Evolutionary conservation across 2,329 filamentous ascomycete species (phyloP).

Genomic region (Ophiostoma angusticollis): DNA sequence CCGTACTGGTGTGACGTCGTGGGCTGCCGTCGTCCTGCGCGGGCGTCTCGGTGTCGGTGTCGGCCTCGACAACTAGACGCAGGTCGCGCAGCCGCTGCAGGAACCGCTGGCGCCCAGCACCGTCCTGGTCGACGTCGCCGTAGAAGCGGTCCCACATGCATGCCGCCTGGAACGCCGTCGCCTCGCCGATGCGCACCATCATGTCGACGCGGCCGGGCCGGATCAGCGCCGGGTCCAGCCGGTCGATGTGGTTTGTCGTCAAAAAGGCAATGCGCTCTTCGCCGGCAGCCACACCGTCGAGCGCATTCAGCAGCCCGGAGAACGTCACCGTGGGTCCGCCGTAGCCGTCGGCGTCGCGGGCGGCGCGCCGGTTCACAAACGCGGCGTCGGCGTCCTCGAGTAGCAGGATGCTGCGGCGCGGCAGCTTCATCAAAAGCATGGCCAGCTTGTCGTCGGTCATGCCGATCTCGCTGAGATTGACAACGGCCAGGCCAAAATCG

Average conservation of each 20-base stretch:
- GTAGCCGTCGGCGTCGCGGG: constrained; percentile 71
- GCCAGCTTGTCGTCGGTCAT: constrained; percentile 83
- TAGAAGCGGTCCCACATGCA: constrained; percentile 95
- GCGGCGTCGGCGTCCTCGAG: constrained; percentile 88
- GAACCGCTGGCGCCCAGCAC: constrained; percentile 53
- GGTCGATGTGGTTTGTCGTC: constrained; percentile 88
- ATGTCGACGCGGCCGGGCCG: constrained; percentile 88
- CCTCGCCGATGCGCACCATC: constrained; percentile 80
- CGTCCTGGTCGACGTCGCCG: constrained; percentile 59
- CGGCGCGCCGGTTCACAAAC: constrained; percentile 68
- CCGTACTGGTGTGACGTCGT: constrained; percentile 59
- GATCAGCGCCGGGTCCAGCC: constrained; percentile 78
- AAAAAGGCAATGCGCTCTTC: constrained; percentile 90
- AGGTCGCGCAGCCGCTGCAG: constrained; percentile 55
- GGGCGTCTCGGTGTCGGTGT: constrained; percentile 17
- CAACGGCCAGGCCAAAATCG: constrained; percentile 83
- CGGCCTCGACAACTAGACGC: constrained; percentile 51
- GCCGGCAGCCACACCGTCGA: constrained; percentile 86
- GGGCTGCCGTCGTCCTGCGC: constrained; percentile 18
- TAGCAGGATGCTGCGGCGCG: constrained; percentile 66
- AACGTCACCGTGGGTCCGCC: constrained; percentile 84
- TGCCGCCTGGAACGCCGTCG: constrained; percentile 69
- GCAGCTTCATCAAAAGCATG: constrained; percentile 73
- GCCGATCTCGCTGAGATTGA: constrained; percentile 81
- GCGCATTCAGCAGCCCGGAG: constrained; percentile 71